Evolutionary conservation across 805 yeast genomes (phyloP).

Genomic region (Yamadazyma paraphyllophila): DNA sequence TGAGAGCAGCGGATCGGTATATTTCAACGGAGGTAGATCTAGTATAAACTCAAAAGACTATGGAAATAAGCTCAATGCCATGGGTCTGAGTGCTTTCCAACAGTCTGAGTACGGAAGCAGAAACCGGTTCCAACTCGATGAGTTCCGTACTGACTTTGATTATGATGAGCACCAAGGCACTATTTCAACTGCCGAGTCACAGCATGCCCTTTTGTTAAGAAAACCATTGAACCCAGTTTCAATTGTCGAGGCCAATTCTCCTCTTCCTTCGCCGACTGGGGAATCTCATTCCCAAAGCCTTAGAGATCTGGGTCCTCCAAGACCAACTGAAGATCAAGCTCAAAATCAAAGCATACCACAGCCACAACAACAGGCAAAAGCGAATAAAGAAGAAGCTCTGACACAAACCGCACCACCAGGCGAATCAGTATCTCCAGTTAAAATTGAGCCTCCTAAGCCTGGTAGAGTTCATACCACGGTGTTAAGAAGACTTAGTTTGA

Average conservation of each 20-base stretch:
- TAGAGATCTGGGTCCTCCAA: not conserved
- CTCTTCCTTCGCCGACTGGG: slow-evolving; percentile 5
- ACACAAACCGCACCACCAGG: not conserved
- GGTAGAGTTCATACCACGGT: slow-evolving; percentile 13
- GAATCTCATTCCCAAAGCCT: slow-evolving; percentile 1
- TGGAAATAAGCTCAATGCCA: not conserved
- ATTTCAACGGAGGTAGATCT: not conserved
- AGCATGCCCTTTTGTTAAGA: slow-evolving; percentile 4
- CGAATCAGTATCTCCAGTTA: not conserved
- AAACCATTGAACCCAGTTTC: slow-evolving; percentile 6
- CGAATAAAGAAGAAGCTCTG: too few relatives aligned
- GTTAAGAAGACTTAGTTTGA: slow-evolving; percentile 29
- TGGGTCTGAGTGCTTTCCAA: not conserved
- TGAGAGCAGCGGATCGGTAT: not conserved
- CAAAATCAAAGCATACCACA: too few relatives aligned
- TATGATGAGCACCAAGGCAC: slow-evolving; percentile 6
- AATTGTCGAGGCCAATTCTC: slow-evolving; percentile 5
- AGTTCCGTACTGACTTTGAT: not conserved
- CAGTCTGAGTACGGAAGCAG: not conserved
- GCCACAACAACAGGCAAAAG: too few relatives aligned
- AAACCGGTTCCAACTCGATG: not conserved
- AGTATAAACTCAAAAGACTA: not conserved
- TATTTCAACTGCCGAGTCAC: slow-evolving; percentile 5
- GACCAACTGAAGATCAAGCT: too few relatives aligned
- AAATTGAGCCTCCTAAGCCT: slow-evolving; percentile 10